phyloP scores from a whole-genome alignment of 352 stramenopile genomes.

The Hyaloperonospora brassicae region DNA sequence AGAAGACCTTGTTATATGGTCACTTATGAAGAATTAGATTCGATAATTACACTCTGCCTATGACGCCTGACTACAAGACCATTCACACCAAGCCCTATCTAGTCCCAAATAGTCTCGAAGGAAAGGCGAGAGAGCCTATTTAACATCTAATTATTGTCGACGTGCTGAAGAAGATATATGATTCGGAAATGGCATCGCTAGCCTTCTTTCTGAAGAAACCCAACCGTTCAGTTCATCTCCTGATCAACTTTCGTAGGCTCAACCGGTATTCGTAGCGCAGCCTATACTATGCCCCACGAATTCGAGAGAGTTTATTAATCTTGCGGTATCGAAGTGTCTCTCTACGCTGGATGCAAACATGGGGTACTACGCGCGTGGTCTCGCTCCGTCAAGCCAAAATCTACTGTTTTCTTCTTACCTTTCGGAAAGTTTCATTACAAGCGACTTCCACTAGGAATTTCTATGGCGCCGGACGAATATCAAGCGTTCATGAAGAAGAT shows the following conservation, averaged over 20 bases:
- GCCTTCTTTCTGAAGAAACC: neutral
- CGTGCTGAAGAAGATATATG: neutral
- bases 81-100: neutral
- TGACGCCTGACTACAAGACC: neutral
- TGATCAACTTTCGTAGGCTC: neutral
- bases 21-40: neutral
- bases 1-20: neutral
- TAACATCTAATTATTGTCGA: neutral
- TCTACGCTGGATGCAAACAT: constrained; percentile 6
- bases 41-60: neutral
- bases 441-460: neutral
- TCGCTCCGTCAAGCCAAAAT: too few relatives aligned
- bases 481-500: neutral
- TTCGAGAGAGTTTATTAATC: constrained; percentile 1
- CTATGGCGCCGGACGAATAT: neutral
- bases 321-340: constrained; percentile 3
- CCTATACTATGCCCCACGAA: constrained; percentile 5
- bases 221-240: neutral
- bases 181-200: neutral
- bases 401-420: too few relatives aligned
- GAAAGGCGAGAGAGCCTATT: neutral
- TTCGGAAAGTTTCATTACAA: neutral
- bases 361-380: constrained; percentile 1
- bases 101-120: neutral
- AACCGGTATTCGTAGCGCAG: constrained; percentile 3